Conservation (phyloP, 305 asterid species). For the Ilex paraguariensis region DNA sequence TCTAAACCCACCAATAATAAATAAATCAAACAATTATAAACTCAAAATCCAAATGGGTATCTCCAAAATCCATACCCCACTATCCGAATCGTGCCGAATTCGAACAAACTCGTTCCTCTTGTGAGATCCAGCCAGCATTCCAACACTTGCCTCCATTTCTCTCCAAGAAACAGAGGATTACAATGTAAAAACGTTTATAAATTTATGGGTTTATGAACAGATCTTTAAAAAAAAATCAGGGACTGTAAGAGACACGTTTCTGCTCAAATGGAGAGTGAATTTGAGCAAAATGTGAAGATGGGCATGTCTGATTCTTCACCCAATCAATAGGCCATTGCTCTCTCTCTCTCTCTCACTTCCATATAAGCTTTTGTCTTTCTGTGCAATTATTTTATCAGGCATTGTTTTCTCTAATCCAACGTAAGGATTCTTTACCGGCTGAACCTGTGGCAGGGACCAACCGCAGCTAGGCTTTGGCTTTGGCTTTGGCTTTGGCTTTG, state of each 20-base stretch:
- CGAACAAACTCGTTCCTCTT: slow-evolving; percentile 5
- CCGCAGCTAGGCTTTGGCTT: slow-evolving; percentile 7
- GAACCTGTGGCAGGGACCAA: slow-evolving; percentile 11
- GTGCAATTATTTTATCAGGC: background rate
- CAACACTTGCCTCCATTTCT: slow-evolving; percentile 4
- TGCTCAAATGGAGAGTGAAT: background rate
- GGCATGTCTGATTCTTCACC: slow-evolving; percentile 6
- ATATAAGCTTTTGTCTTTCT: slow-evolving; percentile 19
- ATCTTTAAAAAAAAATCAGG: background rate
- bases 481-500: no score
- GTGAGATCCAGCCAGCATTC: slow-evolving; percentile 4
- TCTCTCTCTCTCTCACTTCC: slow-evolving; percentile 12
- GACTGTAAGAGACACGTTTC: background rate
- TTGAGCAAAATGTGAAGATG: background rate
- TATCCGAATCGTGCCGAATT: slow-evolving; percentile 28
- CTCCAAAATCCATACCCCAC: slow-evolving; percentile 16
- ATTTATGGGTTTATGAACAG: background rate
- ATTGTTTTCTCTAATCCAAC: slow-evolving; percentile 7
- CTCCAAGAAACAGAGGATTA: background rate
- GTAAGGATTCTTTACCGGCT: slow-evolving; percentile 22
- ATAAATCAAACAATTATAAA: background rate
- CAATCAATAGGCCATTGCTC: slow-evolving; percentile 29
- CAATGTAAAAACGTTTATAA: background rate
- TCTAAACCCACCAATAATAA: background rate
- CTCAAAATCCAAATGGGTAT: background rate